These are phyloP conservation scores for Pythium rishiriense DNA, from an alignment of 352 stramenopile genomes.

Conservation along the genomic window DNA sequence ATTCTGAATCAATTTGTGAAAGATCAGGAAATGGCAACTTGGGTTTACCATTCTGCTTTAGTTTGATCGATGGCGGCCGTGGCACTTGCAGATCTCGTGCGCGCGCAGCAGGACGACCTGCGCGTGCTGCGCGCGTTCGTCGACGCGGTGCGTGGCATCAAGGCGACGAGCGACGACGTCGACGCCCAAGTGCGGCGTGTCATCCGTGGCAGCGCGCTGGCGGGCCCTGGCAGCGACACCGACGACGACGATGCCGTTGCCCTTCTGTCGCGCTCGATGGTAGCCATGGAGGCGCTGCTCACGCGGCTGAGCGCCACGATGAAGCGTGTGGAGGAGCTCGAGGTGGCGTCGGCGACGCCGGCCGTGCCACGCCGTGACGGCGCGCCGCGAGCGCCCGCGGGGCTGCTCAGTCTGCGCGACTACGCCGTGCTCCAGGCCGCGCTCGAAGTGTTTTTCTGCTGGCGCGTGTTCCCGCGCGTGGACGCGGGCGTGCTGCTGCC, in stretches of 20 bases:
- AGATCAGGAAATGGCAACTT: slow-evolving; percentile 5
- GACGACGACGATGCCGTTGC: slow-evolving; percentile 4
- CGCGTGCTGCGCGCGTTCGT: slow-evolving; percentile 61
- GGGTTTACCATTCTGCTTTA: not conserved
- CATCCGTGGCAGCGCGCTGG: slow-evolving; percentile 35
- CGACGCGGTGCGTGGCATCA: slow-evolving; percentile 62
- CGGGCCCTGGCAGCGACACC: not conserved
- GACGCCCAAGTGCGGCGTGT: slow-evolving; percentile 29
- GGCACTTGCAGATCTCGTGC: slow-evolving; percentile 33
- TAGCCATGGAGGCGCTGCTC: slow-evolving; percentile 15
- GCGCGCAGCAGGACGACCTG: slow-evolving; percentile 56
- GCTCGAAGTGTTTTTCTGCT: slow-evolving; percentile 76
- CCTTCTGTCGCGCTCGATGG: slow-evolving; percentile 13
- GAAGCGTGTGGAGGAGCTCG: slow-evolving; percentile 44
- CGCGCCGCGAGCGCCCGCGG: slow-evolving; percentile 45
- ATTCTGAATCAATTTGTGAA: slow-evolving; percentile 16
- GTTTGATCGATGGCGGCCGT: not conserved
- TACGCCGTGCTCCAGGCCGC: slow-evolving; percentile 82
- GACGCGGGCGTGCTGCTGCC: slow-evolving; percentile 52
- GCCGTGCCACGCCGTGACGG: not conserved
- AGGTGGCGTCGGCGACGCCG: slow-evolving; percentile 19
- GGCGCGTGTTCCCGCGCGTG: slow-evolving; percentile 56
- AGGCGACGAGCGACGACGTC: slow-evolving; percentile 26
- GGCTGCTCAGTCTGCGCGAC: slow-evolving; percentile 80
- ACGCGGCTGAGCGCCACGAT: slow-evolving; percentile 44